Evolutionary conservation across 2,329 filamentous ascomycete species (phyloP).

Genomic region (Simplicillium sp.): DNA sequence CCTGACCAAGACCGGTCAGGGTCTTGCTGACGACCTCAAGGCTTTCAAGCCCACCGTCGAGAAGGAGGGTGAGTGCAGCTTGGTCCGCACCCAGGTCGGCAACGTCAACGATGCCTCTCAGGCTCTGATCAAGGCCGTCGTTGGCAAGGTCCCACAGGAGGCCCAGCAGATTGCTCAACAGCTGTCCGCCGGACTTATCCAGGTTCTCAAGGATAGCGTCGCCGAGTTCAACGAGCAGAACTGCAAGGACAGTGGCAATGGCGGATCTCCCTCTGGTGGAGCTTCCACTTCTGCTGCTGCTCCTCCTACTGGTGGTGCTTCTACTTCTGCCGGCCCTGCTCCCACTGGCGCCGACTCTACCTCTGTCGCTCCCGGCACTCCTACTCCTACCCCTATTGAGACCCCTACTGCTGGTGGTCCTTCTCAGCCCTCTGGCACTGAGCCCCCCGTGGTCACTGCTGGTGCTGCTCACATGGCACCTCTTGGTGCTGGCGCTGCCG

Average conservation of each 20-base stretch:
- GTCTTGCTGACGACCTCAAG: constrained; percentile 1
- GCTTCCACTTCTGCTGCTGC: not conserved
- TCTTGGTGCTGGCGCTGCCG: constrained; percentile 1
- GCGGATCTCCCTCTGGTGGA: not conserved
- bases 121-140: constrained; percentile 14
- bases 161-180: constrained; percentile 14
- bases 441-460: constrained; percentile 1
- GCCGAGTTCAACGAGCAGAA: constrained; percentile 11
- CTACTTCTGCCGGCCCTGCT: not conserved
- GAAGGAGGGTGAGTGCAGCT: constrained; percentile 1
- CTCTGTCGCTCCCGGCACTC: not conserved
- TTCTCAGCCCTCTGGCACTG: not conserved
- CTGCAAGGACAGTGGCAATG: constrained; percentile 9
- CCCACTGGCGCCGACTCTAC: not conserved
- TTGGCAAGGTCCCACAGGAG: constrained; percentile 14
- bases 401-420: not conserved
- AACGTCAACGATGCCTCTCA: constrained; percentile 12
- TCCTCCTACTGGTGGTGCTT: not conserved
- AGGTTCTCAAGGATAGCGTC: constrained; percentile 9
- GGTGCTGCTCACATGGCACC: constrained; percentile 4
- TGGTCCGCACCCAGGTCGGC: constrained; percentile 10
- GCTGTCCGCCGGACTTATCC: constrained; percentile 11
- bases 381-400: not conserved
- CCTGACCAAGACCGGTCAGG: constrained; percentile 1
- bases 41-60: not conserved